phyloP scores from a whole-genome alignment of 2,329 filamentous ascomycete genomes.

The Xylaria sp. region DNA sequence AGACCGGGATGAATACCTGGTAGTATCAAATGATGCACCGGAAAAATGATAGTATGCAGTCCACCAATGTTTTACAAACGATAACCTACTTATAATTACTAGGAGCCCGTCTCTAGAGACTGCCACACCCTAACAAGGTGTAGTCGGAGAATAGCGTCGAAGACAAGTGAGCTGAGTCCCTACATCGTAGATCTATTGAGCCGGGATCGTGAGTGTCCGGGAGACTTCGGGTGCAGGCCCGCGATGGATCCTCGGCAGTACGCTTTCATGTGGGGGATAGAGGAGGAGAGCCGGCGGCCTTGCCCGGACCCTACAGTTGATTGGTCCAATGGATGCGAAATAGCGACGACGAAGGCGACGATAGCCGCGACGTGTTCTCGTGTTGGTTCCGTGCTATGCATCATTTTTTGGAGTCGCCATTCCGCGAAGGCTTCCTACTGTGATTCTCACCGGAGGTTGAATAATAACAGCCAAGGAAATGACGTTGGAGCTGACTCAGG shows the following conservation, averaged over 20 bases:
- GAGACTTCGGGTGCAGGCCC: slow-evolving; percentile 35
- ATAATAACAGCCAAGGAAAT: neutral
- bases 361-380: slow-evolving; percentile 13
- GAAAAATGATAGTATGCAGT: neutral
- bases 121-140: neutral
- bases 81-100: neutral
- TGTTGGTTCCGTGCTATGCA: neutral
- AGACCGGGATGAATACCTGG: too few relatives aligned
- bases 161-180: slow-evolving; percentile 9
- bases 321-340: slow-evolving; percentile 16
- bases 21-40: neutral
- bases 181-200: neutral
- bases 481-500: slow-evolving; percentile 11
- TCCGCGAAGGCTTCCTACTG: neutral
- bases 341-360: slow-evolving; percentile 24
- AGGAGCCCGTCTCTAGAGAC: neutral
- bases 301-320: slow-evolving; percentile 21
- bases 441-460: neutral
- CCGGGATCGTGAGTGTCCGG: slow-evolving; percentile 32
- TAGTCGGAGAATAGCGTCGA: neutral
- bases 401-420: neutral
- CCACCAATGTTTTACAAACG: neutral
- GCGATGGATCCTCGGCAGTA: slow-evolving; percentile 35
- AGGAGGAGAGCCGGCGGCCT: slow-evolving; percentile 20
- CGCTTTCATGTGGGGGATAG: slow-evolving; percentile 11